A percentile compares a stretch with the other conserved stretches of the same genome.
phyloP scores from a whole-genome alignment of 768 basidiomycete genomes.

The Tylopilus balloui region DNA sequence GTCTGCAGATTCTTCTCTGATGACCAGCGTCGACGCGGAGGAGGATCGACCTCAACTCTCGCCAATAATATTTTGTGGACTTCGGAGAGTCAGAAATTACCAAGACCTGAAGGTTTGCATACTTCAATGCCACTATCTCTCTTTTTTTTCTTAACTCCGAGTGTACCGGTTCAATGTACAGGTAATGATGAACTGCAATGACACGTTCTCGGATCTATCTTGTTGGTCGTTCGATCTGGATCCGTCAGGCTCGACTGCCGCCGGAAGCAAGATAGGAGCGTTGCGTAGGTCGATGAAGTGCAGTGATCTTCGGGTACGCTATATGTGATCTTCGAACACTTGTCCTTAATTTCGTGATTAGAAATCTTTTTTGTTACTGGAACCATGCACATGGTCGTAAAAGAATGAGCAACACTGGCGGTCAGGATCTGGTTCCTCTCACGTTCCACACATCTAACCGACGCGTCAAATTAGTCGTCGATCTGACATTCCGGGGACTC shows the following conservation, averaged over 20 bases:
- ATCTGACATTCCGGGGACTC: too few species aligned
- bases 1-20: constrained; percentile 9
- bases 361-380: constrained; percentile 2
- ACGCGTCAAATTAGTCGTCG: neutral
- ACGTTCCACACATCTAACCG: neutral
- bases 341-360: neutral
- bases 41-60: constrained; percentile 1
- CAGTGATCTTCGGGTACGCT: constrained; percentile 13
- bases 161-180: neutral
- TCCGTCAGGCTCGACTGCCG: neutral
- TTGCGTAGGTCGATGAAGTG: constrained; percentile 8
- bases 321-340: neutral
- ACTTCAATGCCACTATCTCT: neutral
- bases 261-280: neutral
- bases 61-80: neutral
- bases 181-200: neutral
- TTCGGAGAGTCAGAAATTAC: constrained; percentile 6
- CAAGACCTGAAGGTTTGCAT: neutral
- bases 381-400: neutral
- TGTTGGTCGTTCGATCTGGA: neutral
- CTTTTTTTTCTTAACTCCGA: neutral
- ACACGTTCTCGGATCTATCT: constrained; percentile 3
- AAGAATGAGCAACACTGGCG: neutral
- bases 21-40: constrained; percentile 1
- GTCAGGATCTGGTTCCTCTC: neutral